Evolutionary conservation across 192 early-diverging fungal genomes (phyloP).

Genomic region (Blastocladiella britannica): DNA sequence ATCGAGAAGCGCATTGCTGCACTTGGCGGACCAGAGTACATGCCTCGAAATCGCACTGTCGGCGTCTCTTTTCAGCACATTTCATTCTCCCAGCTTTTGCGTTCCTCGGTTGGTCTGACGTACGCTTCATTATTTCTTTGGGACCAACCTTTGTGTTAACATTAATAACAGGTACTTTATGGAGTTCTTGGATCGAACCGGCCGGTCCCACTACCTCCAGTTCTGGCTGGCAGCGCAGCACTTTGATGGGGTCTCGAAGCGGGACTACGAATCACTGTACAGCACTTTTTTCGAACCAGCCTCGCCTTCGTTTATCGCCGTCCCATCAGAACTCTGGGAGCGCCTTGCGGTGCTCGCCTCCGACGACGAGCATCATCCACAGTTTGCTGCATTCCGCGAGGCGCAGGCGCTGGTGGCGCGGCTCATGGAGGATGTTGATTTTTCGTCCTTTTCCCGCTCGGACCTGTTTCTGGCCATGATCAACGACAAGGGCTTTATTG

Average conservation of each 20-base stretch:
- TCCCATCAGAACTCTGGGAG: background rate
- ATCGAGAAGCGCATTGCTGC: background rate
- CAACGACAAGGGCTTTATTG: background rate
- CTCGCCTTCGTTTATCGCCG: background rate
- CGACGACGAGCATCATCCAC: too few relatives aligned
- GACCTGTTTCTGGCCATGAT: conserved; percentile 43
- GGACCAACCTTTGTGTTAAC: too few relatives aligned
- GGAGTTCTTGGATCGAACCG: background rate
- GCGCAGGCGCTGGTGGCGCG: conserved; percentile 43
- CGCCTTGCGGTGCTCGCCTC: too few relatives aligned
- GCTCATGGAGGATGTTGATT: conserved; percentile 35
- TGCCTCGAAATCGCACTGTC: background rate
- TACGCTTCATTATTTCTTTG: too few relatives aligned
- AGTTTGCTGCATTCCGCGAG: conserved; percentile 5
- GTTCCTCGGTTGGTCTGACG: background rate
- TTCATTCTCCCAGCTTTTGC: background rate
- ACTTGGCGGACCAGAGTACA: background rate
- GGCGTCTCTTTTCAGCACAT: background rate
- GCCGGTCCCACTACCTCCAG: background rate
- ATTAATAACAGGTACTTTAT: too few relatives aligned
- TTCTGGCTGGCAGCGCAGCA: background rate
- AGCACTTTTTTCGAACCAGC: background rate
- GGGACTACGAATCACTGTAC: too few relatives aligned
- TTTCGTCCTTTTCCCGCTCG: conserved; percentile 33
- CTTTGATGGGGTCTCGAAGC: background rate